Base-by-base conservation (phyloP, 2,329 filamentous ascomycete genomes). In the Didymella arachidicola region DNA sequence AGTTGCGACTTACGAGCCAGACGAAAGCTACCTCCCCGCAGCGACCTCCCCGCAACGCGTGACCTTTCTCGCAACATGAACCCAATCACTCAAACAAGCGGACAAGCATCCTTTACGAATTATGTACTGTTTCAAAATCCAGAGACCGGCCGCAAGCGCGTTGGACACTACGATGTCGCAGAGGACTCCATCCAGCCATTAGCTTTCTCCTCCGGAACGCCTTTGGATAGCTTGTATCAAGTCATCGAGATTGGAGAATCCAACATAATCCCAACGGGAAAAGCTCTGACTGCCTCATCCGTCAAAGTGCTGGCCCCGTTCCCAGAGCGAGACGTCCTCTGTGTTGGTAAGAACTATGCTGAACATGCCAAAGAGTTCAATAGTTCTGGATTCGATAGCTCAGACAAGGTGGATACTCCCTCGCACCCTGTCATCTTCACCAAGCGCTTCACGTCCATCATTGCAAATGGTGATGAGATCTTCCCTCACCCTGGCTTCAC, bases 281-380 rank as follows among this genome's bases (percentile, higher is more conserved):
- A 36, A 36, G 32, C 32, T 36, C 16, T 36, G 32, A 8, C 32
- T n/a, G 32, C 32, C 16, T n/a, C 32, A n/a, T 36, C 32, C 0
- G 6, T n/a, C 32, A 36, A 36, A 36, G 32, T 36, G 14, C 32
- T 36, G 4, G 32, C 32, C 6, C 32, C 32, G 6, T 36, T 36
- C 7, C 32, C 32, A 36, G 32, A 36, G 14, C 77, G 83, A 26
- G 83, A 86, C 67, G 73, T 86, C n/a, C 77, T 86, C 2, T 82
- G 45, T 29, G 82, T 86, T 2, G 83, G 84, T 27, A 85, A 86
- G 67, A 86, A 86, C 63, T 87, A 86, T 63, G 73, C 76, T 30
- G 83, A 84, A 39, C 84, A 87, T 65, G 84, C 84, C 1, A 82
- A 80, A 52, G 84, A 86, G 59, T 86, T 87, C 73, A 84, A 86